A percentile compares a stretch with the other conserved stretches of the same genome.
Conservation (phyloP, 768 basidiomycete species). For the Clavulina sp. region DNA sequence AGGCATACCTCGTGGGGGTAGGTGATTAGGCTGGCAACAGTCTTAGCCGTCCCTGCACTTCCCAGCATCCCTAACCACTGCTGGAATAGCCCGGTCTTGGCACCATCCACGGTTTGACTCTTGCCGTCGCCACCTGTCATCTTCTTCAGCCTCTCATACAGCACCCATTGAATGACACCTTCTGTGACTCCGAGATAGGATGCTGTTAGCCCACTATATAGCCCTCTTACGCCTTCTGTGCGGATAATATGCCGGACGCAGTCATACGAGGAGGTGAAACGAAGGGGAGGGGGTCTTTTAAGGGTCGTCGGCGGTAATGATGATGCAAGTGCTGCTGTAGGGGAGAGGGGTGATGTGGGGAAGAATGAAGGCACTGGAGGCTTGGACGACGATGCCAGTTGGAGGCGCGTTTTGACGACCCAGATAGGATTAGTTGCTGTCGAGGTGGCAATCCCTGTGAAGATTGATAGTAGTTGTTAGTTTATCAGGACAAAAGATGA, state of each 20-base stretch:
- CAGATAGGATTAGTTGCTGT: conserved; percentile 95
- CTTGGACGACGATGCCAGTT: conserved; percentile 36
- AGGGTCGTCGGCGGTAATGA: neutral
- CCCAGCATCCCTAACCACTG: conserved; percentile 75
- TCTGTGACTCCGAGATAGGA: conserved; percentile 93
- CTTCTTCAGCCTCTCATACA: conserved; percentile 84
- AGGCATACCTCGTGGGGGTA: conserved; percentile 86
- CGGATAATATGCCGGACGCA: conserved; percentile 59
- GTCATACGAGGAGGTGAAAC: conserved; percentile 3
- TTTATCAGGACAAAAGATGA: neutral
- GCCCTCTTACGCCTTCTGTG: conserved; percentile 69
- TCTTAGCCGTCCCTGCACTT: conserved; percentile 85
- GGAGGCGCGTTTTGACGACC: conserved; percentile 96
- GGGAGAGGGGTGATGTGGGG: too few relatives aligned
- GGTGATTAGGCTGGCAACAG: conserved; percentile 83
- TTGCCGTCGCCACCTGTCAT: conserved; percentile 32
- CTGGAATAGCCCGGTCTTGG: conserved; percentile 6
- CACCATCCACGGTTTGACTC: conserved; percentile 3
- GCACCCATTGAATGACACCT: conserved; percentile 90
- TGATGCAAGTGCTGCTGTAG: too few relatives aligned
- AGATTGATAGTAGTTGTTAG: neutral
- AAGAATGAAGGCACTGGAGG: conserved; percentile 7
- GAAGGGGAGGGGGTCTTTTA: conserved; percentile 1
- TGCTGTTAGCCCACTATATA: conserved; percentile 91
- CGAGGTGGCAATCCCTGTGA: conserved; percentile 56